Evolutionary conservation across 2,329 filamentous ascomycete species (phyloP).

Genomic region (Aureobasidium lini): DNA sequence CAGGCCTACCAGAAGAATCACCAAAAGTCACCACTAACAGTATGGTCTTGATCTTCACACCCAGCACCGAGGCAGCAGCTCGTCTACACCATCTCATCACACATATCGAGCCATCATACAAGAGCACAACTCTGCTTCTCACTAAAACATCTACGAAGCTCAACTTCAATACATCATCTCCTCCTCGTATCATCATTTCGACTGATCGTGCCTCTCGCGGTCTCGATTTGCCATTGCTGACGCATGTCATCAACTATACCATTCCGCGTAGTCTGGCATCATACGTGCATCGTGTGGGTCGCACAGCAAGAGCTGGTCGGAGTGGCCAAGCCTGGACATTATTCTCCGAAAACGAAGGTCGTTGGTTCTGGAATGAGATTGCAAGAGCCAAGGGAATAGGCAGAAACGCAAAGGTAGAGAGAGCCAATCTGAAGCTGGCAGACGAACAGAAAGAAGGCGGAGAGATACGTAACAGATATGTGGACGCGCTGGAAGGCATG

Average conservation of each 20-base stretch:
- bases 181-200: conserved; percentile 60
- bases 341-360: conserved; percentile 70
- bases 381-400: conserved; percentile 49
- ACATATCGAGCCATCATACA: conserved; percentile 24
- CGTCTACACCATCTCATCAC: conserved; percentile 72
- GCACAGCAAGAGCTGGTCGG: conserved; percentile 76
- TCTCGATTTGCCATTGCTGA: conserved; percentile 64
- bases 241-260: conserved; percentile 91
- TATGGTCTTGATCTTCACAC: conserved; percentile 67
- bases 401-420: conserved; percentile 39
- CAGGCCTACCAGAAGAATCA: not conserved
- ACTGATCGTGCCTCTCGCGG: conserved; percentile 91
- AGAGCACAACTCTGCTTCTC: conserved; percentile 23
- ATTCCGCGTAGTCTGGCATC: conserved; percentile 71
- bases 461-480: conserved; percentile 37
- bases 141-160: conserved; percentile 62
- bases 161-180: conserved; percentile 47
- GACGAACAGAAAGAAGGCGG: conserved; percentile 25
- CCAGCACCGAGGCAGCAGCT: conserved; percentile 81
- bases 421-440: conserved; percentile 34
- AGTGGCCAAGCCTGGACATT: conserved; percentile 78
- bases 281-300: conserved; percentile 87
- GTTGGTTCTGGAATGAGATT: conserved; percentile 88
- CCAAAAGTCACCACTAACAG: not conserved
- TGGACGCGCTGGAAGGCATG: conserved; percentile 52